phyloP scores from a whole-genome alignment of 768 basidiomycete genomes.

The Auricularia sp. region DNA sequence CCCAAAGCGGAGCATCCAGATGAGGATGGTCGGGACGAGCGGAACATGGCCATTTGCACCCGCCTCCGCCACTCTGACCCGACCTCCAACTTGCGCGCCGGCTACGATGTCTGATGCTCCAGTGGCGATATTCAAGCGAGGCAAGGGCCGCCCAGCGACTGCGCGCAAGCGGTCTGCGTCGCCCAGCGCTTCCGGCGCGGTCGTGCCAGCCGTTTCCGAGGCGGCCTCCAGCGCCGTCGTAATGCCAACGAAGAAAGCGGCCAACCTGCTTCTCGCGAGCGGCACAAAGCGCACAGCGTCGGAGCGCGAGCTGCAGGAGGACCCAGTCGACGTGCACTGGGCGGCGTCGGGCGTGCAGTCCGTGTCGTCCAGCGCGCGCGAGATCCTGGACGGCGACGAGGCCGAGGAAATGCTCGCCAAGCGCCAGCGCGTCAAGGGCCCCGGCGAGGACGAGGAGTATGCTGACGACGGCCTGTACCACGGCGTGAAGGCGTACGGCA shows the following conservation, averaged over 20 bases:
- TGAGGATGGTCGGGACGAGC: not conserved
- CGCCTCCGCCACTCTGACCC: not conserved
- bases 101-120: constrained; percentile 7
- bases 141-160: constrained; percentile 67
- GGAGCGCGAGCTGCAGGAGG: constrained; percentile 8
- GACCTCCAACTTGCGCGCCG: not conserved
- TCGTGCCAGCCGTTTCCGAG: constrained; percentile 21
- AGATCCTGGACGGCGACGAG: constrained; percentile 77
- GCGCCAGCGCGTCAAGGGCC: constrained; percentile 38
- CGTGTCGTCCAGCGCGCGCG: constrained; percentile 60
- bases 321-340: constrained; percentile 46
- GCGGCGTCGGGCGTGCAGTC: constrained; percentile 52
- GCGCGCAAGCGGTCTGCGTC: constrained; percentile 66
- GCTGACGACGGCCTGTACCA: constrained; percentile 76
- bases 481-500: constrained; percentile 73
- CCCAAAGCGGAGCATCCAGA: not conserved
- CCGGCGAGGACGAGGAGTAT: constrained; percentile 42
- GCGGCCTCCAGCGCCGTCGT: constrained; percentile 45
- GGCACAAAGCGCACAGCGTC: constrained; percentile 58
- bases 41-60: not conserved
- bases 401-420: constrained; percentile 69
- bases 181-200: constrained; percentile 31
- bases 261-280: constrained; percentile 64
- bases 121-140: constrained; percentile 87
- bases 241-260: constrained; percentile 59